phyloP scores from a whole-genome alignment of 2,329 filamentous ascomycete species.

The Ascochyta pisi region DNA sequence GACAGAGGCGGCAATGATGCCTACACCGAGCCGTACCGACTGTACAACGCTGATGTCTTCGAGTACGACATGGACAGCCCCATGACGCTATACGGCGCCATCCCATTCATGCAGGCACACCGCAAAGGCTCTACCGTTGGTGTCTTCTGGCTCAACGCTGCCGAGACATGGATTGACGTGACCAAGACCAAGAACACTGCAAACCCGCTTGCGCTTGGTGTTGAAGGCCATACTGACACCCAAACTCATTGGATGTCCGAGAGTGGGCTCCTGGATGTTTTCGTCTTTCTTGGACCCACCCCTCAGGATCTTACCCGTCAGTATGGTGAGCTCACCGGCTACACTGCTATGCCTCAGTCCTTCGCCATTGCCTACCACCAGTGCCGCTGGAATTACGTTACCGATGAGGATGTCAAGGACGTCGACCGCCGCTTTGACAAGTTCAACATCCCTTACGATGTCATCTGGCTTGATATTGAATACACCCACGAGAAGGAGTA shows the following conservation, averaged over 20 bases:
- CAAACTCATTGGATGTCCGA: conserved; percentile 98
- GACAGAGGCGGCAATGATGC: conserved; percentile 77
- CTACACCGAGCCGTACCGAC: conserved; percentile 85
- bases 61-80: conserved; percentile 97
- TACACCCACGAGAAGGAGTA: conserved; percentile 98
- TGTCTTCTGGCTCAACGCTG: conserved; percentile 96
- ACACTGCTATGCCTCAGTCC: conserved; percentile 87
- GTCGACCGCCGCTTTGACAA: conserved; percentile 97
- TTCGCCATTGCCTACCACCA: conserved; percentile 96
- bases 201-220: conserved; percentile 79
- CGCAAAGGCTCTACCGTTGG: conserved; percentile 92
- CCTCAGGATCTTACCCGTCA: conserved; percentile 80
- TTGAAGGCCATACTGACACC: conserved; percentile 73
- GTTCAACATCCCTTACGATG: conserved; percentile 93
- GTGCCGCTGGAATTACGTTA: conserved; percentile 98
- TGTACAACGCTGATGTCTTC: conserved; percentile 98
- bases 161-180: conserved; percentile 97
- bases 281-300: conserved; percentile 90
- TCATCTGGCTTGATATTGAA: conserved; percentile 98
- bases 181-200: conserved; percentile 75
- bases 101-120: conserved; percentile 98
- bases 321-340: conserved; percentile 91
- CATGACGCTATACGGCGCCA: conserved; percentile 97
- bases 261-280: conserved; percentile 85
- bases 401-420: conserved; percentile 94